phyloP scores from a whole-genome alignment of 1,284 basidiomycete species.

The Melampsora americana region DNA sequence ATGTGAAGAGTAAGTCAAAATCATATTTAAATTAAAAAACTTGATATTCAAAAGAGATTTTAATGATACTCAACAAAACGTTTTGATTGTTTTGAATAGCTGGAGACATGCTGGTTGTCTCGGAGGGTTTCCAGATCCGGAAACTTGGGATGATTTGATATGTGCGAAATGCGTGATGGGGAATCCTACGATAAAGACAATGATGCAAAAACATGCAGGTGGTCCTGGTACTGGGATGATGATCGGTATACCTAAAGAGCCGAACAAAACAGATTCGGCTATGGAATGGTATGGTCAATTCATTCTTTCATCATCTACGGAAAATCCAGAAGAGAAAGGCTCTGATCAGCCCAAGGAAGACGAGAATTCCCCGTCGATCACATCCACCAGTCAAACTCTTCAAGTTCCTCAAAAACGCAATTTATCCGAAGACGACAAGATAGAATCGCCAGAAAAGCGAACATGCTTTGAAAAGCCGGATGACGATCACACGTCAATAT shows the following conservation, averaged over 20 bases:
- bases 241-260: no score
- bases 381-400: no score
- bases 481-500: neutral
- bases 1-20: constrained; percentile 40
- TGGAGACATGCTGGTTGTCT: constrained; percentile 37
- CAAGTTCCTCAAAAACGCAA: no score
- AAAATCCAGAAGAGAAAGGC: no score
- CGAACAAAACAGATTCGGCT: neutral
- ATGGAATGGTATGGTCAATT: neutral
- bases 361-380: no score
- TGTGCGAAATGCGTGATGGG: constrained; percentile 32
- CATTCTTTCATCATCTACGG: neutral
- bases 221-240: constrained; percentile 24
- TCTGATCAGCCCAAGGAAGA: no score
- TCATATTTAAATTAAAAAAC: neutral
- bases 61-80: neutral
- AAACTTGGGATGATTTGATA: constrained; percentile 39
- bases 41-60: neutral
- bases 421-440: no score
- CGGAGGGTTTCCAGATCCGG: constrained; percentile 32
- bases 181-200: constrained; percentile 12
- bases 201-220: constrained; percentile 30
- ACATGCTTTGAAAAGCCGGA: no score
- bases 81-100: neutral
- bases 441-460: no score